A percentile compares a stretch with the other conserved stretches of the same genome.
Evolutionary conservation across 495 filamentous ascomycete genomes (phyloP).

Genomic region (Polyplosphaeria fusca): DNA sequence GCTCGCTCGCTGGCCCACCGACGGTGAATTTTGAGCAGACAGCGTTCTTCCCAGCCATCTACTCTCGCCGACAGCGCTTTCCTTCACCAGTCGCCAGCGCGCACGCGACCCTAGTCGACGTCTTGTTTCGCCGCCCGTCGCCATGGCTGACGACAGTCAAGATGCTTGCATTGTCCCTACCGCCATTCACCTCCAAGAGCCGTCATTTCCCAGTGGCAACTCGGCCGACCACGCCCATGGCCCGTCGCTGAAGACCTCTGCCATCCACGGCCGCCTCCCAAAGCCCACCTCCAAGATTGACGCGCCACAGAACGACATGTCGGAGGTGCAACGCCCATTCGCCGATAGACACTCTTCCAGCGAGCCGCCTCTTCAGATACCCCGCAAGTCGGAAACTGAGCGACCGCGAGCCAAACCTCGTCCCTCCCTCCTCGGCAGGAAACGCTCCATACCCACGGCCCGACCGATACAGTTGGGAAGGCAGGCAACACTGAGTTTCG

Average conservation of each 20-base stretch:
- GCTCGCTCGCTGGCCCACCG: not conserved
- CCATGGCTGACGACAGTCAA: conserved; percentile 17
- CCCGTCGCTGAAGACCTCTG: not conserved
- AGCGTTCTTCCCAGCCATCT: not conserved
- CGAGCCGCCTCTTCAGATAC: not conserved
- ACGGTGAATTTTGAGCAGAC: not conserved
- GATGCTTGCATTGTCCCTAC: conserved; percentile 1
- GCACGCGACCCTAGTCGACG: no score
- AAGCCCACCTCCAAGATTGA: not conserved
- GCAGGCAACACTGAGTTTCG: conserved; percentile 21
- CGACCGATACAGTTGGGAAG: not conserved
- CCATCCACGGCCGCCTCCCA: not conserved
- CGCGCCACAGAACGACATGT: not conserved
- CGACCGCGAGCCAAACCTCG: not conserved
- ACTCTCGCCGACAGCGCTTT: not conserved
- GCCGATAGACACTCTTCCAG: not conserved
- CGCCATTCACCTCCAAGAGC: conserved; percentile 9
- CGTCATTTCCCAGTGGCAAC: conserved; percentile 5
- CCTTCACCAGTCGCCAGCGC: not conserved
- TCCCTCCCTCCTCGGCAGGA: conserved; percentile 9
- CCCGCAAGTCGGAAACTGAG: conserved; percentile 17
- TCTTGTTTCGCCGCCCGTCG: not conserved
- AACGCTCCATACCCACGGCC: conserved; percentile 1
- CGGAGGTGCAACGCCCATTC: not conserved
- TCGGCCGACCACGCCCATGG: not conserved